Evolutionary conservation across 805 yeast genomes (phyloP).

Genomic region (Nakazawaea wickerhamii): DNA sequence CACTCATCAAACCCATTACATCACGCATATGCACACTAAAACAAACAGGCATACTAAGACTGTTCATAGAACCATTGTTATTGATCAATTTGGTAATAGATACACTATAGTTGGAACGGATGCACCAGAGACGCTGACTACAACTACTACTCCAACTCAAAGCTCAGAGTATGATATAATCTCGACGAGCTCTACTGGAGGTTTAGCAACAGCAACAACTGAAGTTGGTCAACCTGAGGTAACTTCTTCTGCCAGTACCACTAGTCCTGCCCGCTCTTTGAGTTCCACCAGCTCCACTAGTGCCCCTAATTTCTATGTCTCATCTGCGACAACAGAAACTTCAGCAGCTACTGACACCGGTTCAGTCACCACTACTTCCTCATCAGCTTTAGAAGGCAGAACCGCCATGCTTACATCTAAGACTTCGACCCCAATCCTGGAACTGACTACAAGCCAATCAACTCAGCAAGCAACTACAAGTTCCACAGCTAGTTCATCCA

Average conservation of each 20-base stretch:
- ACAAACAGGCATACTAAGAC: conserved; percentile 4
- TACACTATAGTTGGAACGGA: conserved; percentile 4
- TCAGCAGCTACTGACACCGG: conserved; percentile 9
- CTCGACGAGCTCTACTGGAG: not conserved
- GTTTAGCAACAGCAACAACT: not conserved
- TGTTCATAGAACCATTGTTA: conserved; percentile 3
- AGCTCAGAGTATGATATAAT: not conserved
- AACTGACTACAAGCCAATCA: too few species aligned
- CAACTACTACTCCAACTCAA: not conserved
- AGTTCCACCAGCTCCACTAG: conserved; percentile 30
- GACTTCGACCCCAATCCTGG: not conserved
- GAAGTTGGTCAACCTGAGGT: too few species aligned
- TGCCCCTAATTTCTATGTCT: not conserved
- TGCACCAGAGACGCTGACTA: not conserved
- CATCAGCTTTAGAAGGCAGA: conserved; percentile 11
- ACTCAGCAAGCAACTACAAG: too few species aligned
- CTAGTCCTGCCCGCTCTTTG: conserved; percentile 17
- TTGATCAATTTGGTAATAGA: conserved; percentile 10
- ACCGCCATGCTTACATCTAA: too few species aligned
- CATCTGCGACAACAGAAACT: not conserved
- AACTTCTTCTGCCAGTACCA: too few species aligned
- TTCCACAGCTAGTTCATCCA: not conserved
- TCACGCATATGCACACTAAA: conserved; percentile 7
- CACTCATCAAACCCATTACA: conserved; percentile 2
- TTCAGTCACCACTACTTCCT: conserved; percentile 9